Evolutionary conservation across 208 protist genomes (phyloP), one percentile per base, ranked within the genome.

Genomic region (Trypanosoma congolense): DNA sequence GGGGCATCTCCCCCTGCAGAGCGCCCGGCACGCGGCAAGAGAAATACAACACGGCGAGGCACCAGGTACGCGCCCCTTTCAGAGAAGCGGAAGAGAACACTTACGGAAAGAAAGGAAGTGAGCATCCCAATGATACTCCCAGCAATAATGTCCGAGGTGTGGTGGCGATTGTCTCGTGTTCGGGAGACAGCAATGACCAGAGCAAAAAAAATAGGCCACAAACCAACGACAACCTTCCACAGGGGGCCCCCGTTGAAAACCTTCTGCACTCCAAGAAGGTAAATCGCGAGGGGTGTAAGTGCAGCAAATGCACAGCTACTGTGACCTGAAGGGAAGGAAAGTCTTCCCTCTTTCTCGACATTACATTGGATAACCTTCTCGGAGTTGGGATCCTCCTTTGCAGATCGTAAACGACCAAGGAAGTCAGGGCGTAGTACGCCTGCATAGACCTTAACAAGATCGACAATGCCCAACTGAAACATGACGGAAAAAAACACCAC

Each of bases 381-480:
- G 4, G 56, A 61, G 41, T 18, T 1, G 18, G 41, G 19, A 42
- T 21, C 67, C 33, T 63, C 49, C 10, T 56, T 49, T 22, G 50
- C 61, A 0, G 9, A 16, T 18, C 53, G 52, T n/a, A 90, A 70
- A 4, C 82, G 75, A 2, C 49, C 18, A 16, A 86, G 55, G 42
- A 90, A 87, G 50, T 90, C 78, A 28, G 78, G 78, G 12, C 78
- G 72, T 14, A 87, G 64, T 9, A 75, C 65, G 2, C 83, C 83
- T 8, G 74, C 76, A 55, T 85, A 87, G 16, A 87, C 35, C 65
- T 87, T 90, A 0, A 55, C 49, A n/a, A 38, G 14, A 36, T 75
- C 56, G 51, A 85, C 70, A 51, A 89, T 55, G n/a, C 62, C 22
- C 36, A 76, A 67, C 10, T 59, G 33, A 4, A 89, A 58, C 2